Base-by-base conservation (phyloP, 441 rosid genomes). In the Flueggea neowawraea region DNA sequence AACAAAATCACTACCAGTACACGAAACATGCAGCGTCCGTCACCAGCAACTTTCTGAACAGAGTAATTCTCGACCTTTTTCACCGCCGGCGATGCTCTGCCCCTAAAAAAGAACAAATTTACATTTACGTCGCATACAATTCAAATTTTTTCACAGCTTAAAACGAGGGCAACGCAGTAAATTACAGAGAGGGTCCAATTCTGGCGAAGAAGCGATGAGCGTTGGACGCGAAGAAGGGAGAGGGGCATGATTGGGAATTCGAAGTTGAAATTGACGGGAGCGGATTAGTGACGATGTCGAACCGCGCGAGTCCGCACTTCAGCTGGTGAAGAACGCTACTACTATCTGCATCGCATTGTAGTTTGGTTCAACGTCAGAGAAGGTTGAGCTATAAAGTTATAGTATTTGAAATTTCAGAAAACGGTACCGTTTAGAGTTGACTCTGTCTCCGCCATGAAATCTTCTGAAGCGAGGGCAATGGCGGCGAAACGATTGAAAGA, bases 1-100 rank as follows among this genome's bases (percentile, higher is more conserved):
- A 14, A 58, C 45, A 10, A 54, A 16, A 32, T 14, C 56, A 39
- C 2, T 83, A 93, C 97, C 96, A 93, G 63, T 14, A 95, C 95
- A 66, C 97, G 91, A 68, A 93, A 93, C 6, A 93, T 73, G 70
- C 98, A 93, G 57, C 96, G 87, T 6, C 97, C 98, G 62, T 90
- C 95, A 0, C 98, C 97, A 28, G 88, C 82, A 58, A 93, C 85
- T 74, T 78, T 86, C 53, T 82, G 88, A 47, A 93, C 89, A 6
- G 91, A 85, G 65, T 73, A 81, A 16, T 68, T 82, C 82, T 90
- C 98, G 41, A 75, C 65, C 66, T 86, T 92, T 61, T 82, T 86
- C 67, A 64, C 64, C 28, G 84, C 82, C 1, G 88, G 78, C 16
- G 87, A 76, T 14, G 75, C 83, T 47, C 75, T 71, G 16, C 80